These are phyloP conservation scores for Euphorbia schlechtendalii DNA, from an alignment of 441 rosid species.

Conservation along the genomic window DNA sequence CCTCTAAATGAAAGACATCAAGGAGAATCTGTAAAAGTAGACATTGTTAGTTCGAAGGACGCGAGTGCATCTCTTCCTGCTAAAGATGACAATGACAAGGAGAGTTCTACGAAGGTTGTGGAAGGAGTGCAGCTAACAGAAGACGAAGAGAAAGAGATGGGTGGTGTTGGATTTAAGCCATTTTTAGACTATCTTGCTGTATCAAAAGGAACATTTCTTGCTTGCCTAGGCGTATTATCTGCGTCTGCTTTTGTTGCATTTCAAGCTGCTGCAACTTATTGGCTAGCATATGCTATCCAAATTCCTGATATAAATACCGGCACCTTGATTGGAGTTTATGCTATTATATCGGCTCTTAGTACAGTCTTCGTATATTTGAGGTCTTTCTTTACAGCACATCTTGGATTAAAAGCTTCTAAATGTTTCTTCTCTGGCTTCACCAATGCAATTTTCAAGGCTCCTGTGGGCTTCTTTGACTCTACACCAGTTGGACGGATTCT, in stretches of 20 bases:
- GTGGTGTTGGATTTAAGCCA: conserved; percentile 70
- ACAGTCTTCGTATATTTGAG: conserved; percentile 47
- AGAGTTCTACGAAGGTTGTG: conserved; percentile 28
- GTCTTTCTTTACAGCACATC: conserved; percentile 39
- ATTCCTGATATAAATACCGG: conserved; percentile 39
- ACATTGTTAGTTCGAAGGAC: conserved; percentile 18
- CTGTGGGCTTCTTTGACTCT: conserved; percentile 82
- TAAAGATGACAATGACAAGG: conserved; percentile 30
- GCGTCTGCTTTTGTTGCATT: conserved; percentile 47
- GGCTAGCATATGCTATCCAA: conserved; percentile 76
- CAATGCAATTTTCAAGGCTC: conserved; percentile 66
- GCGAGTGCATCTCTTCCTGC: conserved; percentile 9
- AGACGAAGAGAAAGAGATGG: conserved; percentile 68
- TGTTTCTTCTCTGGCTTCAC: conserved; percentile 72
- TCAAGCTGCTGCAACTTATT: conserved; percentile 78
- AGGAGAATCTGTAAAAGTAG: conserved; percentile 21
- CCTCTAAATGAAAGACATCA: conserved; percentile 17
- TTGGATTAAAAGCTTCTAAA: conserved; percentile 73
- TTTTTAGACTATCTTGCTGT: conserved; percentile 58
- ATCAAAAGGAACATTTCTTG: conserved; percentile 41
- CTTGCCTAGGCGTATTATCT: conserved; percentile 29
- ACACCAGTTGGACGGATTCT: conserved; percentile 84
- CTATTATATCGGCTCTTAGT: conserved; percentile 53
- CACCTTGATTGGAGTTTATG: conserved; percentile 59
- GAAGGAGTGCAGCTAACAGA: conserved; percentile 59